Conservation (phyloP, 176 grass and related monocot genomes). For the Musa acuminata region DNA sequence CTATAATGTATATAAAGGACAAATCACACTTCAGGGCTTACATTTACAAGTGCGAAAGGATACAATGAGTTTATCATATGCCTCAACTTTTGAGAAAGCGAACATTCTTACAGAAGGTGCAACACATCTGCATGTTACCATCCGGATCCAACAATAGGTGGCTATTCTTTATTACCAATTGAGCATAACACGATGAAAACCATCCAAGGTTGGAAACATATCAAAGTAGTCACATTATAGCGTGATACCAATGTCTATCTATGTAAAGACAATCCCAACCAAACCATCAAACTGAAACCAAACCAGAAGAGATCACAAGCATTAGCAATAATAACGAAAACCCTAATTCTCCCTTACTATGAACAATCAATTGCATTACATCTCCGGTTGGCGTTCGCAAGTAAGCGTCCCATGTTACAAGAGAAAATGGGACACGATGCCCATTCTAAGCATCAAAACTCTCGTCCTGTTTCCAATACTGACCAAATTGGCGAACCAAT, state of each 20-base stretch:
- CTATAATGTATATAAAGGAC: neutral
- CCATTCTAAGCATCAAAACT: neutral
- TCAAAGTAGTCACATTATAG: neutral
- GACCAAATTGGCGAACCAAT: neutral
- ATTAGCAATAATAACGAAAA: neutral
- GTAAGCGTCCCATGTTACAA: neutral
- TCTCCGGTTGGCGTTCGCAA: neutral
- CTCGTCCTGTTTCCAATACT: neutral
- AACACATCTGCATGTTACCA: too few relatives aligned
- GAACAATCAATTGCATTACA: neutral
- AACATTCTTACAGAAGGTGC: too few relatives aligned
- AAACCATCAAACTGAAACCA: too few relatives aligned
- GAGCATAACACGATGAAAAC: too few relatives aligned
- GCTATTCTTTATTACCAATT: too few relatives aligned
- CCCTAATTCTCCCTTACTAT: neutral
- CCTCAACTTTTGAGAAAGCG: neutral
- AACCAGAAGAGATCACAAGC: neutral
- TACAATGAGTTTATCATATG: neutral
- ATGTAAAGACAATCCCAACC: neutral
- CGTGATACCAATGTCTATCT: neutral
- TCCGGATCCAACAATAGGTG: too few relatives aligned
- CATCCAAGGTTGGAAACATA: neutral
- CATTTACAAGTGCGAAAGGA: neutral
- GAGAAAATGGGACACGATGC: neutral
- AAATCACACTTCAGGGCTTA: neutral